Conservation (phyloP, 1,284 basidiomycete species). For the Cutaneotrichosporon dermatis region DNA sequence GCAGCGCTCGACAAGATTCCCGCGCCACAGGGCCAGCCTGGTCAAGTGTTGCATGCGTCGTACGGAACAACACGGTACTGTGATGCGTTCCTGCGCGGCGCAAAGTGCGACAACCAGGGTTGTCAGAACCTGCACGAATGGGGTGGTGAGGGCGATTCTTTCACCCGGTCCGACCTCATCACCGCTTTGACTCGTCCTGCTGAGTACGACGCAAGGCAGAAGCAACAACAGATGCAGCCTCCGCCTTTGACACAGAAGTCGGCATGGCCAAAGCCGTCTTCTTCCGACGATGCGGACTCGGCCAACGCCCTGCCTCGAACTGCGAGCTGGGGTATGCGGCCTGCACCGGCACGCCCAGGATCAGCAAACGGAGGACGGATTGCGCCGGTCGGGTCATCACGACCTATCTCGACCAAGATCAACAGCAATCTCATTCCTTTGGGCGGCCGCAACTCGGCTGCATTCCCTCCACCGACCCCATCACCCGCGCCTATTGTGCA, state of each 20-base stretch:
- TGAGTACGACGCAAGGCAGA: conserved; percentile 47
- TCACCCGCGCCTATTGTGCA: conserved; percentile 58
- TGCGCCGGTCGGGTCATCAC: conserved; percentile 25
- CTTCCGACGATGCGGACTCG: conserved; percentile 37
- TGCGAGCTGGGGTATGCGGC: conserved; percentile 66
- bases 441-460: conserved; percentile 28
- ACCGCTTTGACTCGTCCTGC: conserved; percentile 57
- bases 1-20: conserved; percentile 85
- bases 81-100: conserved; percentile 86
- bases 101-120: conserved; percentile 63
- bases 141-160: conserved; percentile 96
- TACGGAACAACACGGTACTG: conserved; percentile 98
- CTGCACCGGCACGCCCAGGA: conserved; percentile 9
- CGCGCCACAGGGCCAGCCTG: conserved; percentile 69
- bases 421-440: conserved; percentile 36
- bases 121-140: conserved; percentile 97
- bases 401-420: conserved; percentile 30
- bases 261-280: conserved; percentile 34
- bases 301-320: conserved; percentile 65
- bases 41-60: conserved; percentile 80
- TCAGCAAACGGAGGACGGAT: conserved; percentile 9
- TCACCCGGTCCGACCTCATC: conserved; percentile 85
- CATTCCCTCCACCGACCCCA: conserved; percentile 55
- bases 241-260: conserved; percentile 31
- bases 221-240: conserved; percentile 32